These are phyloP conservation scores for Apiospora saccharicola DNA, from an alignment of 2,329 filamentous ascomycete species.

Conservation along the genomic window DNA sequence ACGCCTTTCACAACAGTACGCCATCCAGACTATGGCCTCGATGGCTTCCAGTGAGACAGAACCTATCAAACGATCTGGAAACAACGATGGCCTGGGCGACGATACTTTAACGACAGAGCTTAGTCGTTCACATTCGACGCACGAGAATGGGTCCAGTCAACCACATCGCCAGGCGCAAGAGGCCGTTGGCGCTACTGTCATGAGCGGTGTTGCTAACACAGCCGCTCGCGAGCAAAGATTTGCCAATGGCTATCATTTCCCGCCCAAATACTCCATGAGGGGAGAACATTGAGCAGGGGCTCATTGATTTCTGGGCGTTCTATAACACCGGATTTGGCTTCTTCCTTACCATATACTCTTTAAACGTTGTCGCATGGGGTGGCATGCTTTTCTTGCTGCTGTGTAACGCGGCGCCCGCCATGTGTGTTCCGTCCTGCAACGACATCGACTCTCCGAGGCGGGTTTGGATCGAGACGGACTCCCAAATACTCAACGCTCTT, in stretches of 20 bases:
- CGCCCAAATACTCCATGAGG: constrained; percentile 65
- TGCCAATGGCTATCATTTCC: constrained; percentile 72
- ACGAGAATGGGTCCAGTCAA: constrained; percentile 17
- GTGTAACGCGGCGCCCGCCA: constrained; percentile 75
- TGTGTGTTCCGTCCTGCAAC: constrained; percentile 75
- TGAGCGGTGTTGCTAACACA: constrained; percentile 44
- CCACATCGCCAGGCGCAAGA: constrained; percentile 33
- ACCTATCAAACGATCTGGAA: neutral
- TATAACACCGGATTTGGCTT: constrained; percentile 79
- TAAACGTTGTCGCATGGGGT: constrained; percentile 88
- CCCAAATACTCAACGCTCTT: constrained; percentile 81
- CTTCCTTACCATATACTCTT: constrained; percentile 77
- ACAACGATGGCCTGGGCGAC: neutral
- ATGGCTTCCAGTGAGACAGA: constrained; percentile 16
- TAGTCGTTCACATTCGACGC: neutral
- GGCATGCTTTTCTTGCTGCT: constrained; percentile 90
- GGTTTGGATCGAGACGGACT: constrained; percentile 82
- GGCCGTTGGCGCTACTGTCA: constrained; percentile 31
- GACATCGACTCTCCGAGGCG: constrained; percentile 70
- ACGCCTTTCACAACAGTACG: neutral
- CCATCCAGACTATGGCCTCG: constrained; percentile 13
- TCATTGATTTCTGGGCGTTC: constrained; percentile 74
- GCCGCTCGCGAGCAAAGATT: constrained; percentile 46
- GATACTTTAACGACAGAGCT: neutral
- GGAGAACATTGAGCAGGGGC: constrained; percentile 63